phyloP scores from a whole-genome alignment of 208 protist genomes.

The Trypanosoma boissoni region DNA sequence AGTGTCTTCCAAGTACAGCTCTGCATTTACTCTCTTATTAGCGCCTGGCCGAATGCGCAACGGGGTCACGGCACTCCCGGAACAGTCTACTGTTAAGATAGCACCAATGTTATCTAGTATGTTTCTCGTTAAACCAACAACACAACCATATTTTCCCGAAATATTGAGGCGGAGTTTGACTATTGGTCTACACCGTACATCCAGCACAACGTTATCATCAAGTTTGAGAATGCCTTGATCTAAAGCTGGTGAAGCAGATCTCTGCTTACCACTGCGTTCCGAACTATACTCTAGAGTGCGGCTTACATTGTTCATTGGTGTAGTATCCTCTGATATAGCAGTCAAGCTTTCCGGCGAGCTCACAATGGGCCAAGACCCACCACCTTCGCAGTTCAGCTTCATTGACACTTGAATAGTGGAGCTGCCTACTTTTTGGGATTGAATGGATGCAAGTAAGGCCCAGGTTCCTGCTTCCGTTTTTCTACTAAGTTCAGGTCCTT shows the following conservation, averaged over 20 bases:
- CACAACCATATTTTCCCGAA: constrained; percentile 2
- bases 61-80: not conserved
- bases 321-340: not conserved
- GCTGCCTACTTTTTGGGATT: no score
- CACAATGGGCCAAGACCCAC: constrained; percentile 10
- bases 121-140: constrained; percentile 9
- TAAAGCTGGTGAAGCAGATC: not conserved
- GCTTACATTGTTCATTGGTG: not conserved
- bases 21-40: constrained; percentile 9
- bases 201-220: constrained; percentile 12
- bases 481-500: constrained; percentile 6
- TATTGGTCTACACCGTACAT: constrained; percentile 7
- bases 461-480: not conserved
- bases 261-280: not conserved
- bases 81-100: constrained; percentile 8
- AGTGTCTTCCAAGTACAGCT: constrained; percentile 3
- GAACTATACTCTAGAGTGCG: constrained; percentile 14
- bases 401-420: constrained; percentile 11
- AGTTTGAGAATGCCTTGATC: not conserved
- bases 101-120: constrained; percentile 16
- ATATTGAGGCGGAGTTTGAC: constrained; percentile 12
- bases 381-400: constrained; percentile 4
- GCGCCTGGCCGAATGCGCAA: not conserved
- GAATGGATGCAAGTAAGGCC: constrained; percentile 7
- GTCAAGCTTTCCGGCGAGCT: not conserved